Evolutionary conservation across 805 yeast genomes (phyloP).

Genomic region (Candida ipomoeae): DNA sequence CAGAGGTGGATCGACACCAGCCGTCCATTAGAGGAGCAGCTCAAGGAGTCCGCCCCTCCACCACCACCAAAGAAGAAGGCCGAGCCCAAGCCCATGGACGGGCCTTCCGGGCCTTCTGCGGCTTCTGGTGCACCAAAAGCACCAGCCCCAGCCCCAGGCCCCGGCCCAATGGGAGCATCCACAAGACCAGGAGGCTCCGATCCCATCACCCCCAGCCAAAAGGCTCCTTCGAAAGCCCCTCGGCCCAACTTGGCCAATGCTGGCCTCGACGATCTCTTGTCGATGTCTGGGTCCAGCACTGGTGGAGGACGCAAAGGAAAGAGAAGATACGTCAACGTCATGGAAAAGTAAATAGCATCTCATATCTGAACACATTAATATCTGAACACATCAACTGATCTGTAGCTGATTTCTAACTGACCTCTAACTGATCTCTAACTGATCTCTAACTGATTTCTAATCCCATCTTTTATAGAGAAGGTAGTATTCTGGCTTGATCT

Average conservation of each 20-base stretch:
- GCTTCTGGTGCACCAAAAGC: slow-evolving; percentile 11
- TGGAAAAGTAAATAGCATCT: slow-evolving; percentile 10
- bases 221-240: slow-evolving; percentile 17
- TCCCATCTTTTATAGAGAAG: slow-evolving; percentile 16
- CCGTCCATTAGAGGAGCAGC: slow-evolving; percentile 61
- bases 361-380: background rate
- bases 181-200: slow-evolving; percentile 33
- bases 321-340: slow-evolving; percentile 18
- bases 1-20: slow-evolving; percentile 83
- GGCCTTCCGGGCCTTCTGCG: background rate
- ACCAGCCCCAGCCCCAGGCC: slow-evolving; percentile 6
- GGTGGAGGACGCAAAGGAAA: slow-evolving; percentile 15
- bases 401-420: too few species aligned
- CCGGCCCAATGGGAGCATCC: background rate
- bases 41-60: slow-evolving; percentile 52
- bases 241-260: slow-evolving; percentile 32
- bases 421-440: too few species aligned
- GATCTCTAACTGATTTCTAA: background rate
- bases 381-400: background rate
- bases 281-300: slow-evolving; percentile 16
- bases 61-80: slow-evolving; percentile 55
- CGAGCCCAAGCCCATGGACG: slow-evolving; percentile 5
- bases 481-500: slow-evolving; percentile 43
- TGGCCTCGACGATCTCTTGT: slow-evolving; percentile 38
- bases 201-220: slow-evolving; percentile 60